Evolutionary conservation across 116 monocot species (phyloP), one percentile per base, ranked within the genome.

Genomic region (Dioscorea cayenensis): DNA sequence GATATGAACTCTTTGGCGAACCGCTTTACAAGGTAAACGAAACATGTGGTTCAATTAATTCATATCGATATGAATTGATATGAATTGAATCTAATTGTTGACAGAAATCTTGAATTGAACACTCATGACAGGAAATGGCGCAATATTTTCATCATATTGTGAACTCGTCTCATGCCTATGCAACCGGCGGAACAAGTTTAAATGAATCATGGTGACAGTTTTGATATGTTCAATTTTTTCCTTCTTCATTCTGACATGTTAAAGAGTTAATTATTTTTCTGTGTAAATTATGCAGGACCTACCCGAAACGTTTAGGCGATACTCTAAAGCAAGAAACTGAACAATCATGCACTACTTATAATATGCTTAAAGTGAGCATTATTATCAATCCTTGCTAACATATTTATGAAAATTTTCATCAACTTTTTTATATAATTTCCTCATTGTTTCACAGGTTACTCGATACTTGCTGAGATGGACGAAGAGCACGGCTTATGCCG

Each of bases 261-360:
- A 55, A 55, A 14, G 14, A 55, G 5, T 18, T 55, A 8, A 16
- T 55, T 55, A 18, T 55, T 5, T 55, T 14, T 55, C 14, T 5
- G 3, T 55, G 14, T 68, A 36, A 61, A 51, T n/a, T n/a, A n/a
- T 83, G 52, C 76, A 99, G 99, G 99, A 79, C 75, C 66, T 66
- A 99, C 77, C 91, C 99, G 49, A 92, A 91, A 55, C 90, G 80
- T 71, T 68, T 94, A 62, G 91, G 82, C 23, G 85, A 84, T 68
- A 81, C 83, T 67, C 75, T 99, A 65, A 77, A 63, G 50, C 83
- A 83, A 29, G 94, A 99, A 63, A 86, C 83, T 70, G 87, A 94
- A 82, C 94, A 99, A 83, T 99, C 99, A 19, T 94, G 99, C 70
- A 94, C 99, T 12, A 94, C 99, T 36, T 91, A 99, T 77, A 99